Evolutionary conservation across 192 early-diverging fungal genomes (phyloP), one percentile per base, ranked within the genome.

Genomic region (Entomortierella beljakovae): DNA sequence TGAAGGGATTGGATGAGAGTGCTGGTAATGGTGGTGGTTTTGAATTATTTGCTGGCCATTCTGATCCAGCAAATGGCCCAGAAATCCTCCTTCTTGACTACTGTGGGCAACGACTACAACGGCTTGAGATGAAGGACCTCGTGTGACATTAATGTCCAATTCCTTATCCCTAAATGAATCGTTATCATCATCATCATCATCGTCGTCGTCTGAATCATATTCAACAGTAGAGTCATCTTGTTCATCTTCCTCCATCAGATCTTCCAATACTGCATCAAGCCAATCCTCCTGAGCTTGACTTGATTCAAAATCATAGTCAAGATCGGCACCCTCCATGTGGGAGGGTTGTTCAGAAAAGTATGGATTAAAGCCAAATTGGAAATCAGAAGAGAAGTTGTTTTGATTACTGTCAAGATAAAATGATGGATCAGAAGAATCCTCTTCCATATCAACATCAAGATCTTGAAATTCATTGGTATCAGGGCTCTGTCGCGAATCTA

Each of bases 231-330:
- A 54, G 23, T 75, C 72, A 11, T 65, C 50, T 8, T 75, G 49
- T 40, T 57, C 64, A 23, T 75, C 72, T 25, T 75, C 72, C 33
- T 75, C 72, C 57, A 75, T 75, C 51, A 75, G 50, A 29, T 75
- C 64, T 34, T 75, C 72, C 58, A 75, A 26, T 6, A 75, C 72
- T 5, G 72, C 63, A 54, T 75, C 72, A 10, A 75, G 53, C 72
- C 72, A 75, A n/a, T 75, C 64, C 42, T 61, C 58, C 40, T 75
- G 72, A 1, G 72, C 72, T n/a, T 66, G 58, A 42, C 37, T 67
- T 16, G 57, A 42, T n/a, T 61, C 64, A 57, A 43, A 66, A 50
- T 55, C 52, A 64, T 72, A 64, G 34, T 72, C 58, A 5, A 34
- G 32, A 50, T 68, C 65, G 22, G 34, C 38, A 23, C 57, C 65